A percentile compares a stretch with the other conserved stretches of the same genome.
Conservation (phyloP, 805 yeast species). For the Zygotorulaspora florentina region DNA sequence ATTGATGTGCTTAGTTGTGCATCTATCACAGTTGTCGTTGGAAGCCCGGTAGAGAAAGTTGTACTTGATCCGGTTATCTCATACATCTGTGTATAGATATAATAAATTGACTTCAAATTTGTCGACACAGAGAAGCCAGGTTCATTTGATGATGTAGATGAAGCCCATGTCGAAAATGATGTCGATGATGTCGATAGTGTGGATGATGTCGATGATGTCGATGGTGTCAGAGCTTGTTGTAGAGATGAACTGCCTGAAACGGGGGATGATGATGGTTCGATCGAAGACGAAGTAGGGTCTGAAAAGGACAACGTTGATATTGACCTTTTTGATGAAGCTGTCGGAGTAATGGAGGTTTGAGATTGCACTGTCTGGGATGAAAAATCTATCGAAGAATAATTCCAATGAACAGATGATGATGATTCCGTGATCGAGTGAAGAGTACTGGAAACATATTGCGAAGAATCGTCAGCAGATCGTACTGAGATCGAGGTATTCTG, state of each 20-base stretch:
- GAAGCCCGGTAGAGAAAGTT: conserved; percentile 19
- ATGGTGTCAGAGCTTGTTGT: not conserved
- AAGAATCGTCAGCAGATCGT: too few relatives aligned
- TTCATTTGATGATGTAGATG: conserved; percentile 7
- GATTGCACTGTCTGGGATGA: not conserved
- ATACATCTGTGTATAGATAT: conserved; percentile 17
- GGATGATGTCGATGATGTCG: not conserved
- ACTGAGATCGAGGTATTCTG: too few relatives aligned
- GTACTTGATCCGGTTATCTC: conserved; percentile 18
- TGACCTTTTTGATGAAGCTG: not conserved
- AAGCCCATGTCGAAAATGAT: not conserved
- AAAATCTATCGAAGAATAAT: not conserved
- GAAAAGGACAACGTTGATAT: not conserved
- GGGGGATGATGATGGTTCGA: not conserved
- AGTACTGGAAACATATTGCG: not conserved
- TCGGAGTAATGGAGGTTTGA: not conserved
- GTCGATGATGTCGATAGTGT: not conserved
- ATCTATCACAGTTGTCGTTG: conserved; percentile 12
- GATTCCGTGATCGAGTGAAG: not conserved
- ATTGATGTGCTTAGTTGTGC: conserved; percentile 13
- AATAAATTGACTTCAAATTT: conserved; percentile 6
- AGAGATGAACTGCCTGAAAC: not conserved
- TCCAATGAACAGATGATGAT: not conserved
- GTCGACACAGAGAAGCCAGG: conserved; percentile 12
- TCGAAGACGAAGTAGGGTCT: not conserved